Evolutionary conservation across 345 rosid species (phyloP).

Genomic region (Balakata baccata): DNA sequence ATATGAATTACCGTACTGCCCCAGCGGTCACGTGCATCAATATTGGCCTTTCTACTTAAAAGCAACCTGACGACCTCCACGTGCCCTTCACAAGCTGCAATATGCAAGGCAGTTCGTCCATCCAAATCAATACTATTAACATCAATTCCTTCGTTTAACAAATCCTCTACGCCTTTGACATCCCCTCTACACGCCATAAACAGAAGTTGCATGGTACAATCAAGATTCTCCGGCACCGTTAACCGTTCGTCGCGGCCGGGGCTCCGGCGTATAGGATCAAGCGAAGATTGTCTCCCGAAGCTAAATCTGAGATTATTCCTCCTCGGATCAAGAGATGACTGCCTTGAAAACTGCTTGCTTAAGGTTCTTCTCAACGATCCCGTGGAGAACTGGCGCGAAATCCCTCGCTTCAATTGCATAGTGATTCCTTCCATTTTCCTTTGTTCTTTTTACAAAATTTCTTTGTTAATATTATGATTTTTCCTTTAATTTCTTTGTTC

Average conservation of each 20-base stretch:
- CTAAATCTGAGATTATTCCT: slow-evolving; percentile 71
- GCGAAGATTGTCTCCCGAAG: slow-evolving; percentile 78
- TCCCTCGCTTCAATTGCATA: slow-evolving; percentile 62
- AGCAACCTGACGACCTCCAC: slow-evolving; percentile 64
- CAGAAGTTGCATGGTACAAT: slow-evolving; percentile 82
- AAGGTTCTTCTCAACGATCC: slow-evolving; percentile 54
- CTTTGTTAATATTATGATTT: not conserved
- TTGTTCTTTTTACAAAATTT: not conserved
- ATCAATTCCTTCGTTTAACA: slow-evolving; percentile 68
- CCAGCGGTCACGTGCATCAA: slow-evolving; percentile 99
- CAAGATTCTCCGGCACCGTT: slow-evolving; percentile 90
- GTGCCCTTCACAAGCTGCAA: slow-evolving; percentile 93
- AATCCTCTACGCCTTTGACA: slow-evolving; percentile 61
- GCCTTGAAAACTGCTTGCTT: slow-evolving; percentile 59
- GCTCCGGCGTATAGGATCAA: slow-evolving; percentile 74
- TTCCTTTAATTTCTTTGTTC: not conserved
- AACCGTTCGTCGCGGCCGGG: slow-evolving; percentile 39
- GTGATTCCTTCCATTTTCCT: slow-evolving; percentile 49
- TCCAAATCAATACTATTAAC: slow-evolving; percentile 94
- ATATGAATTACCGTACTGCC: slow-evolving; percentile 73
- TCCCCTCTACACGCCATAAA: slow-evolving; percentile 88
- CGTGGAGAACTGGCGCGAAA: slow-evolving; percentile 75
- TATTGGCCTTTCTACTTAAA: slow-evolving; percentile 65
- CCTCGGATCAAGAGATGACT: slow-evolving; percentile 69
- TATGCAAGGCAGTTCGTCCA: slow-evolving; percentile 91